Conservation (phyloP, 768 basidiomycete species). For the Boletus pseudo-olivaceus region DNA sequence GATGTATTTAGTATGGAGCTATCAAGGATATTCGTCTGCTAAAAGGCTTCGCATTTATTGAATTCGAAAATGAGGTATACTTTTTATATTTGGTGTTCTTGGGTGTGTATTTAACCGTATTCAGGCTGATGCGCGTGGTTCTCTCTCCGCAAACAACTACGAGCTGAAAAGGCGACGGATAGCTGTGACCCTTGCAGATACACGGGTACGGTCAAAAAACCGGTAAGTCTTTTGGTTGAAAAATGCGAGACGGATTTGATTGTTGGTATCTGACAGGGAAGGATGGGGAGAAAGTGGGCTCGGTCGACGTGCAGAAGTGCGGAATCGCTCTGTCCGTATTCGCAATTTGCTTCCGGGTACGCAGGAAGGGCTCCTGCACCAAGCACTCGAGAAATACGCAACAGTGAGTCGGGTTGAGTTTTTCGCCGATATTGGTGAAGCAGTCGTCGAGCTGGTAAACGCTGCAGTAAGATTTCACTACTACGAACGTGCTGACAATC, state of each 20-base stretch:
- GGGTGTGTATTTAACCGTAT: background rate
- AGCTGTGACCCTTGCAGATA: slow-evolving; percentile 82
- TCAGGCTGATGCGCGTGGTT: slow-evolving; percentile 66
- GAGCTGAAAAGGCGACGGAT: slow-evolving; percentile 90
- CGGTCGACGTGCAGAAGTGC: slow-evolving; percentile 51
- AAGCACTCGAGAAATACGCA: slow-evolving; percentile 76
- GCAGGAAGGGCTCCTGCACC: slow-evolving; percentile 91
- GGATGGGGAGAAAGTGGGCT: slow-evolving; percentile 52
- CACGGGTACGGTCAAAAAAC: slow-evolving; percentile 53
- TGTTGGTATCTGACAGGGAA: slow-evolving; percentile 30
- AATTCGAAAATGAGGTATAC: slow-evolving; percentile 77
- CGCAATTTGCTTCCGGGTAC: slow-evolving; percentile 69
- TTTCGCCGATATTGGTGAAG: slow-evolving; percentile 57
- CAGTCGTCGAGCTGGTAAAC: slow-evolving; percentile 62
- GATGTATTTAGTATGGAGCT: slow-evolving; percentile 60
- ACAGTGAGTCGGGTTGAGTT: slow-evolving; percentile 72
- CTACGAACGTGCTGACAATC: background rate
- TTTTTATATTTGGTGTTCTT: background rate
- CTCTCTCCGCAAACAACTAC: slow-evolving; percentile 77
- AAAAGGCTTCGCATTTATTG: slow-evolving; percentile 91
- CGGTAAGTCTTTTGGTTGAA: slow-evolving; percentile 38
- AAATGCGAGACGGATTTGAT: background rate
- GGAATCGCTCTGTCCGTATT: slow-evolving; percentile 72
- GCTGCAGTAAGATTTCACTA: slow-evolving; percentile 48
- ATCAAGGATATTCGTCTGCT: slow-evolving; percentile 81